Evolutionary conservation across 441 rosid genomes (phyloP).

Genomic region (Omphalea diandra): DNA sequence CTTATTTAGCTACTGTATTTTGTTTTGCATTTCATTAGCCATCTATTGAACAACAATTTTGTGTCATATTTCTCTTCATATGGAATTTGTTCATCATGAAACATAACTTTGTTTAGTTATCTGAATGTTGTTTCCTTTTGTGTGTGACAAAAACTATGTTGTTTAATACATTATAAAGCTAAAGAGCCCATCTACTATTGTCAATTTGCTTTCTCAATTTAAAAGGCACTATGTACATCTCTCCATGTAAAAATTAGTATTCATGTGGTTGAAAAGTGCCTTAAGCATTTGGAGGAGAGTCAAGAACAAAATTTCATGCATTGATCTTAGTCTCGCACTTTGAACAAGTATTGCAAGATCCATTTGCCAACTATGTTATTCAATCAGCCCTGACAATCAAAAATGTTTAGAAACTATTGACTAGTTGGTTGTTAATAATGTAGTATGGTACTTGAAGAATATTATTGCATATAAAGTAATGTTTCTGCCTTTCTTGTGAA

Average conservation of each 20-base stretch:
- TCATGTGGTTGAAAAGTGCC: conserved; percentile 77
- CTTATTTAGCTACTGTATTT: not conserved
- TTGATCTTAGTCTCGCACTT: conserved; percentile 60
- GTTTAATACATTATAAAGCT: conserved; percentile 71
- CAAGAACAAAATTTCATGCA: conserved; percentile 62
- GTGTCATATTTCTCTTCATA: not conserved
- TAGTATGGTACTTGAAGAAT: not conserved
- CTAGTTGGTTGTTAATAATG: not conserved
- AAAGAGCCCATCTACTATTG: conserved; percentile 43
- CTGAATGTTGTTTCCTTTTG: conserved; percentile 16
- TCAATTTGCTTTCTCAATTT: conserved; percentile 55
- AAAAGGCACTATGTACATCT: conserved; percentile 64
- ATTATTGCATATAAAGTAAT: not conserved
- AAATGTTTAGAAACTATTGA: conserved; percentile 42
- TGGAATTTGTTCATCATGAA: conserved; percentile 3
- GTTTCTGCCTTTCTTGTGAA: not conserved
- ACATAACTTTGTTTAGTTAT: not conserved
- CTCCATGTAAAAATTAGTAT: conserved; percentile 81
- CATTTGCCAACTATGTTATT: conserved; percentile 82
- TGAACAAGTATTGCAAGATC: conserved; percentile 78
- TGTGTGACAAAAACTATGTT: conserved; percentile 66
- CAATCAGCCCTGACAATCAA: conserved; percentile 70
- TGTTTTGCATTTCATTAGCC: not conserved
- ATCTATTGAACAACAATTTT: conserved; percentile 2
- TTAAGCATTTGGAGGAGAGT: conserved; percentile 57